Conservation (phyloP, 1,139 yeast species). For the Diutina ranongensis region DNA sequence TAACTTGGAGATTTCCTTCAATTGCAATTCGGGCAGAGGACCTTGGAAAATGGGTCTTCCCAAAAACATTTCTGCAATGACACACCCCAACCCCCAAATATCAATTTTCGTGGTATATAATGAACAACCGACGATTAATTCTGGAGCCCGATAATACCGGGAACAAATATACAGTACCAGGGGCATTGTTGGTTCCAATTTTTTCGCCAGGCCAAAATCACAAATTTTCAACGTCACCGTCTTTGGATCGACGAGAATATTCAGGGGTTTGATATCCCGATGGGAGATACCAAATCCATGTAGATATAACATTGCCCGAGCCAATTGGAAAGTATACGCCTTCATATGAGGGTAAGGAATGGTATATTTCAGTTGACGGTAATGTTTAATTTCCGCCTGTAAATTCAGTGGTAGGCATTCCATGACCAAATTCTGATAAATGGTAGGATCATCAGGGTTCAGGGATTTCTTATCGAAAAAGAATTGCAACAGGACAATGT, state of each 20-base stretch:
- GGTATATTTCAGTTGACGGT: slow-evolving; percentile 49
- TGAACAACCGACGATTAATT: slow-evolving; percentile 66
- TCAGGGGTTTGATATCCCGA: slow-evolving; percentile 74
- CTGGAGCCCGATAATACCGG: slow-evolving; percentile 76
- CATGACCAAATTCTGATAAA: slow-evolving; percentile 75
- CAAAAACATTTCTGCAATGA: slow-evolving; percentile 70
- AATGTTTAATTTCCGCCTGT: slow-evolving; percentile 62
- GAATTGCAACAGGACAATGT: slow-evolving; percentile 52
- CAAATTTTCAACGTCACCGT: slow-evolving; percentile 60
- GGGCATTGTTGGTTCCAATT: slow-evolving; percentile 61
- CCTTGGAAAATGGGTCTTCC: slow-evolving; percentile 81
- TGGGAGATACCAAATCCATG: slow-evolving; percentile 75
- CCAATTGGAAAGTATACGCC: slow-evolving; percentile 69
- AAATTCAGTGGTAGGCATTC: slow-evolving; percentile 75
- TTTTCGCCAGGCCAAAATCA: slow-evolving; percentile 77
- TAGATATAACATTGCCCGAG: slow-evolving; percentile 70
- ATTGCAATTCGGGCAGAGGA: slow-evolving; percentile 59
- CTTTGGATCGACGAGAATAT: slow-evolving; percentile 61
- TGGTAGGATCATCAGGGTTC: slow-evolving; percentile 40
- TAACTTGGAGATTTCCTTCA: slow-evolving; percentile 65
- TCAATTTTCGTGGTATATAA: slow-evolving; percentile 70
- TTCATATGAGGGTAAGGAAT: slow-evolving; percentile 67
- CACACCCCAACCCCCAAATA: slow-evolving; percentile 83
- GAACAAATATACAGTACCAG: slow-evolving; percentile 73
- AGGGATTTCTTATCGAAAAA: slow-evolving; percentile 58